phyloP scores from a whole-genome alignment of 768 basidiomycete genomes.

The Mycena maculata region DNA sequence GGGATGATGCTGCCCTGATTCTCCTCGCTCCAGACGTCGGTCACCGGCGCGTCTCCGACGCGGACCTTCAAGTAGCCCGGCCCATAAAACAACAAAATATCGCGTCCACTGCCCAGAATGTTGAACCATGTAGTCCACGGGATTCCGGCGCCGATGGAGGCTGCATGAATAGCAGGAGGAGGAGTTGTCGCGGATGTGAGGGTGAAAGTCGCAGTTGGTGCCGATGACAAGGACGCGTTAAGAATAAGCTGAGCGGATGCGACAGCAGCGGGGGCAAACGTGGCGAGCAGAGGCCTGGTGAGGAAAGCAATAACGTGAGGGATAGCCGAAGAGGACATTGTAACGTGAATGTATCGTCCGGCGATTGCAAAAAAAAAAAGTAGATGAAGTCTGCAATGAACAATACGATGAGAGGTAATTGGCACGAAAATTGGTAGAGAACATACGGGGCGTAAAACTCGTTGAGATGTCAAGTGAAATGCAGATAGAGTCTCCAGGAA shows the following conservation, averaged over 20 bases:
- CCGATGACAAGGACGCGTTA: conserved; percentile 10
- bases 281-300: conserved; percentile 20
- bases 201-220: conserved; percentile 3
- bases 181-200: conserved; percentile 7
- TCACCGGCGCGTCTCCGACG: background rate
- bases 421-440: background rate
- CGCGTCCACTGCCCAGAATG: conserved; percentile 6
- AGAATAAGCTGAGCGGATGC: conserved; percentile 24
- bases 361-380: conserved; percentile 18
- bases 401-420: background rate
- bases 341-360: conserved; percentile 10
- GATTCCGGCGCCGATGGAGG: conserved; percentile 27
- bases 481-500: conserved; percentile 14
- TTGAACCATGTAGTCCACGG: conserved; percentile 21
- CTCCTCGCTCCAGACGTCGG: conserved; percentile 19
- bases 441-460: conserved; percentile 11
- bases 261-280: conserved; percentile 12
- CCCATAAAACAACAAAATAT: conserved; percentile 24
- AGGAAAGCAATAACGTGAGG: conserved; percentile 31
- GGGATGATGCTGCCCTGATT: conserved; percentile 10
- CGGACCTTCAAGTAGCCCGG: conserved; percentile 26
- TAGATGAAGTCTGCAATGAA: background rate
- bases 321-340: conserved; percentile 29
- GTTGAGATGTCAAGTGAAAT: background rate
- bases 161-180: conserved; percentile 18